Conservation (phyloP, 2,329 filamentous ascomycete genomes). For the Stagonosporopsis cucurbitacearum region DNA sequence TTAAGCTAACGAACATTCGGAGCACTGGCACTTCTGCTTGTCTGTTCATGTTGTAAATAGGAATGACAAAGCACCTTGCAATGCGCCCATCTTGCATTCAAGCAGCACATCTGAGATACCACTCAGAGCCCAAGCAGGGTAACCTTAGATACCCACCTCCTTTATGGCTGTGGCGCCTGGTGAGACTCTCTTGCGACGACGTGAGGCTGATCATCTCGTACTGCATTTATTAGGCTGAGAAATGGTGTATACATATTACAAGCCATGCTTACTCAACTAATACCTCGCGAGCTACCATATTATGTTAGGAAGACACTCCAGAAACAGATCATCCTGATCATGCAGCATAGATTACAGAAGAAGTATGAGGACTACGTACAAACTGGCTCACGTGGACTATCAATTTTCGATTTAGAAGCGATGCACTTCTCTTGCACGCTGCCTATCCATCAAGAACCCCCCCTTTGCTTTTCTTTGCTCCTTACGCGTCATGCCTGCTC, state of each 20-base stretch:
- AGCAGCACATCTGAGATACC: neutral
- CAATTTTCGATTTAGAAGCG: conserved; percentile 32
- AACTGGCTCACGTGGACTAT: conserved; percentile 35
- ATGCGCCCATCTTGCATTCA: neutral
- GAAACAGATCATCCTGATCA: too few species aligned
- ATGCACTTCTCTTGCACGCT: conserved; percentile 38
- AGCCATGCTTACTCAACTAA: conserved; percentile 15
- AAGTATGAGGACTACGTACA: conserved; percentile 37
- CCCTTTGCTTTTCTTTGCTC: conserved; percentile 33
- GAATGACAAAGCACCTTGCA: neutral
- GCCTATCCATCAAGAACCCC: too few species aligned
- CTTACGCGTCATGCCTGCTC: conserved; percentile 40
- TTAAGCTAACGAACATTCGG: neutral
- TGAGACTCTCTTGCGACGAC: conserved; percentile 23
- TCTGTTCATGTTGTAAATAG: neutral
- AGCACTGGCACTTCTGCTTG: too few species aligned
- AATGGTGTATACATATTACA: conserved; percentile 21
- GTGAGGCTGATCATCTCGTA: conserved; percentile 27
- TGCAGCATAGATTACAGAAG: conserved; percentile 28
- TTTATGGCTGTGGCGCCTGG: conserved; percentile 24
- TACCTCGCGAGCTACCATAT: conserved; percentile 15
- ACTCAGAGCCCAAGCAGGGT: neutral
- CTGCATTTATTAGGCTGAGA: conserved; percentile 18
- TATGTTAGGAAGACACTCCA: too few species aligned
- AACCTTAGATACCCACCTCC: conserved; percentile 4